Conservation (phyloP, 2,329 filamentous ascomycete genomes). For the Calonectria honghensis region DNA sequence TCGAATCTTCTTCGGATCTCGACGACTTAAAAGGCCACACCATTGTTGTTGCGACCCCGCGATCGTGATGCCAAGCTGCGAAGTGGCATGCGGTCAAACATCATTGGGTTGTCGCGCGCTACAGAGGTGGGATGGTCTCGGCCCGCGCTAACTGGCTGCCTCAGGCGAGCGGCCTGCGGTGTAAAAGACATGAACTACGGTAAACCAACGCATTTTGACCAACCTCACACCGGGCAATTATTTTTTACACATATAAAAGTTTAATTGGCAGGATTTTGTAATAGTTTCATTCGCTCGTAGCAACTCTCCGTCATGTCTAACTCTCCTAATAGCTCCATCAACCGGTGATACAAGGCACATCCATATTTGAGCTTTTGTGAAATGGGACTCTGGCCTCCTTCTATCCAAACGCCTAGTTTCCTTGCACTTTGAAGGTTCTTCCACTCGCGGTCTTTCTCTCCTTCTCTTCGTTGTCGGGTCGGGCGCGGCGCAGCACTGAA, state of each 20-base stretch:
- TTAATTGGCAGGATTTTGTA: slow-evolving; percentile 45
- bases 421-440: slow-evolving; percentile 84
- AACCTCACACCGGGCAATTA: neutral
- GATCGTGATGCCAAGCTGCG: slow-evolving; percentile 50
- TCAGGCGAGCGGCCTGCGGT: slow-evolving; percentile 44
- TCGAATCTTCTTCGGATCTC: slow-evolving; percentile 49
- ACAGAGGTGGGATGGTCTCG: slow-evolving; percentile 43
- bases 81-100: slow-evolving; percentile 30
- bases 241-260: slow-evolving; percentile 24
- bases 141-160: slow-evolving; percentile 52
- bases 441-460: slow-evolving; percentile 99
- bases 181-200: neutral
- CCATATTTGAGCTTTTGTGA: slow-evolving; percentile 35
- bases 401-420: slow-evolving; percentile 52
- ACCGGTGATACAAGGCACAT: slow-evolving; percentile 9
- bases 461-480: slow-evolving; percentile 96
- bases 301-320: slow-evolving; percentile 35
- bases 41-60: slow-evolving; percentile 60
- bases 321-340: slow-evolving; percentile 23
- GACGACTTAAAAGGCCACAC: slow-evolving; percentile 64
- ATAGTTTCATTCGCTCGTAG: slow-evolving; percentile 53
- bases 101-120: slow-evolving; percentile 32
- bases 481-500: slow-evolving; percentile 92
- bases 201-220: slow-evolving; percentile 5
- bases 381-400: slow-evolving; percentile 38